A percentile compares a stretch with the other conserved stretches of the same genome.
Conservation (phyloP, 768 basidiomycete genomes). For the Butyriboletus loyo region DNA sequence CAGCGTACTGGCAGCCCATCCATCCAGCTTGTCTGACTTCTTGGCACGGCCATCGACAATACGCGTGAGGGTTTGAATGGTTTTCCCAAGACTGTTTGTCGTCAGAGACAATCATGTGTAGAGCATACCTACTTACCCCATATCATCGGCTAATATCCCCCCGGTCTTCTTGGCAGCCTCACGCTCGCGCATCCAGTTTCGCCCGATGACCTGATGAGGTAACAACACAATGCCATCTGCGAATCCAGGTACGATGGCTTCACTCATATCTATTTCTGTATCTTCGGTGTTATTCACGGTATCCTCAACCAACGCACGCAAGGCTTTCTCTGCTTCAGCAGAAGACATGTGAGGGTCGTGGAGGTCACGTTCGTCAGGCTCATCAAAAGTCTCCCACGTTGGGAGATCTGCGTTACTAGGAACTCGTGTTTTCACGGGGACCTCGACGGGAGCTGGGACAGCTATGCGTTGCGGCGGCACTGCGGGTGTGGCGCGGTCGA, state of each 20-base stretch:
- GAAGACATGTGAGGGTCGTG: constrained; percentile 37
- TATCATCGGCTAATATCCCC: constrained; percentile 90
- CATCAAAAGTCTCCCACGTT: constrained; percentile 33
- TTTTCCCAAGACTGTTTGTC: constrained; percentile 68
- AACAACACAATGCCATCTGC: constrained; percentile 63
- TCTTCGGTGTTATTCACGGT: constrained; percentile 53
- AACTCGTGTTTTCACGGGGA: constrained; percentile 20
- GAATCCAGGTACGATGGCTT: constrained; percentile 78
- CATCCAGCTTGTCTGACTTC: constrained; percentile 65
- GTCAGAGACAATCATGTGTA: constrained; percentile 3
- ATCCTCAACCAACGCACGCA: constrained; percentile 73
- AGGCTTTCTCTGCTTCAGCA: constrained; percentile 70
- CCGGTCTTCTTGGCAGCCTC: constrained; percentile 78
- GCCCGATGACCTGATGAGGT: constrained; percentile 85
- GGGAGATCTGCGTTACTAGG: constrained; percentile 9
- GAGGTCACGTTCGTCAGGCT: constrained; percentile 22
- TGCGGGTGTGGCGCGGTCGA: constrained; percentile 23
- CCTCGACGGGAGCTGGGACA: constrained; percentile 34
- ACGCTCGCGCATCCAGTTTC: constrained; percentile 83
- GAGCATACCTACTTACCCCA: constrained; percentile 54
- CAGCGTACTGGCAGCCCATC: constrained; percentile 72
- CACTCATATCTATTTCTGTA: constrained; percentile 51
- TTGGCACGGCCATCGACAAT: constrained; percentile 80
- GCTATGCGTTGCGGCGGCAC: constrained; percentile 16
- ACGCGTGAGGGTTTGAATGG: constrained; percentile 84